Conservation (phyloP, 1,284 basidiomycete genomes). For the Violaceomyces palustris region DNA sequence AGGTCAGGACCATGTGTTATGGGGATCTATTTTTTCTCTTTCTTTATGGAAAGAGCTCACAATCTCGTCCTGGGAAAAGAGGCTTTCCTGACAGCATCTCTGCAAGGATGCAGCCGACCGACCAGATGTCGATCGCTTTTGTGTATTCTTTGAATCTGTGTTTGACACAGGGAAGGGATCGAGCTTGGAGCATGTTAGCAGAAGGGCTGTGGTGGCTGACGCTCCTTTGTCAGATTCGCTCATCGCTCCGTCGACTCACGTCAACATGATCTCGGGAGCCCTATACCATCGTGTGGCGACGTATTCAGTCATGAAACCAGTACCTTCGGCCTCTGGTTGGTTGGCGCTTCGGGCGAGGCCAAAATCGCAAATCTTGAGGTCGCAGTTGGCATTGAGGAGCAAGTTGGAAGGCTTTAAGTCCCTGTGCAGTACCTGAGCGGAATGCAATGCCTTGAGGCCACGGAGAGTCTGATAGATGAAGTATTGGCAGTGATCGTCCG, state of each 20-base stretch:
- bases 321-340: slow-evolving; percentile 48
- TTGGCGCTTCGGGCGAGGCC: slow-evolving; percentile 50
- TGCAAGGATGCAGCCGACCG: slow-evolving; percentile 87
- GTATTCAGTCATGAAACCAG: slow-evolving; percentile 53
- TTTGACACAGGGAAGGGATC: no score
- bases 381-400: slow-evolving; percentile 49
- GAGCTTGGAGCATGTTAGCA: slow-evolving; percentile 71
- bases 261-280: slow-evolving; percentile 52
- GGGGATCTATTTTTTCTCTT: no score
- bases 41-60: no score
- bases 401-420: slow-evolving; percentile 51
- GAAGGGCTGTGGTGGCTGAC: no score
- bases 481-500: slow-evolving; percentile 83
- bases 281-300: slow-evolving; percentile 52
- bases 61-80: slow-evolving; percentile 70
- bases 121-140: slow-evolving; percentile 63
- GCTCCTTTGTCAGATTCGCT: neutral
- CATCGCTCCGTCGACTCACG: slow-evolving; percentile 3
- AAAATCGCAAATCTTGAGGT: slow-evolving; percentile 53
- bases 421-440: slow-evolving; percentile 49
- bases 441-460: slow-evolving; percentile 51
- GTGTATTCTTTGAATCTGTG: slow-evolving; percentile 51
- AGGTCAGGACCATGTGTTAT: no score
- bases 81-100: slow-evolving; percentile 89
- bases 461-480: slow-evolving; percentile 73